Conservation (phyloP, 768 basidiomycete species). For the Butyriboletus loyo region DNA sequence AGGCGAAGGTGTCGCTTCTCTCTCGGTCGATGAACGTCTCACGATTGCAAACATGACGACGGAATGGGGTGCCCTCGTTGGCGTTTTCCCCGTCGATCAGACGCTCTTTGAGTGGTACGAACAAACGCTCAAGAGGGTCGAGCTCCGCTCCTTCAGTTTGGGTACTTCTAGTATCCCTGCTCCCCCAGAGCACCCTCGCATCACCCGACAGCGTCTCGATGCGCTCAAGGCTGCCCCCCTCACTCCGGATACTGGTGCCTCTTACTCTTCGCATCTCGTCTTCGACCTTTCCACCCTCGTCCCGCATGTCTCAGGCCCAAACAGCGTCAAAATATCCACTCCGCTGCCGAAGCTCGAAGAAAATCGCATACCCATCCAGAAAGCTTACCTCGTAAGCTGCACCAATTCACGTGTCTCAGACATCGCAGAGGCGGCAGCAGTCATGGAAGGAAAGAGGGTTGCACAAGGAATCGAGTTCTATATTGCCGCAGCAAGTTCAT, state of each 20-base stretch:
- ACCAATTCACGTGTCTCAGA: slow-evolving; percentile 97
- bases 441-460: slow-evolving; percentile 76
- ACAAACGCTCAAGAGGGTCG: slow-evolving; percentile 62
- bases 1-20: slow-evolving; percentile 76
- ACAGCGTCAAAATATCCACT: slow-evolving; percentile 96
- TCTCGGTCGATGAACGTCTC: slow-evolving; percentile 87
- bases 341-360: slow-evolving; percentile 82
- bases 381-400: slow-evolving; percentile 97
- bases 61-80: slow-evolving; percentile 97
- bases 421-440: slow-evolving; percentile 88
- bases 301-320: slow-evolving; percentile 95
- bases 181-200: slow-evolving; percentile 79
- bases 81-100: slow-evolving; percentile 91
- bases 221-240: slow-evolving; percentile 53
- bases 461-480: slow-evolving; percentile 94
- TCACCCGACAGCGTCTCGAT: slow-evolving; percentile 72
- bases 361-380: slow-evolving; percentile 78
- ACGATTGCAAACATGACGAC: slow-evolving; percentile 99
- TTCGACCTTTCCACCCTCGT: slow-evolving; percentile 93
- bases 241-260: slow-evolving; percentile 70
- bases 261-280: slow-evolving; percentile 83
- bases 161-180: slow-evolving; percentile 50
- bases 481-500: slow-evolving; percentile 91
- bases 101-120: slow-evolving; percentile 87
- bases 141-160: slow-evolving; percentile 70